These are phyloP conservation scores for Plantago ovata DNA, from an alignment of 257 asterid genomes.

Conservation along the genomic window DNA sequence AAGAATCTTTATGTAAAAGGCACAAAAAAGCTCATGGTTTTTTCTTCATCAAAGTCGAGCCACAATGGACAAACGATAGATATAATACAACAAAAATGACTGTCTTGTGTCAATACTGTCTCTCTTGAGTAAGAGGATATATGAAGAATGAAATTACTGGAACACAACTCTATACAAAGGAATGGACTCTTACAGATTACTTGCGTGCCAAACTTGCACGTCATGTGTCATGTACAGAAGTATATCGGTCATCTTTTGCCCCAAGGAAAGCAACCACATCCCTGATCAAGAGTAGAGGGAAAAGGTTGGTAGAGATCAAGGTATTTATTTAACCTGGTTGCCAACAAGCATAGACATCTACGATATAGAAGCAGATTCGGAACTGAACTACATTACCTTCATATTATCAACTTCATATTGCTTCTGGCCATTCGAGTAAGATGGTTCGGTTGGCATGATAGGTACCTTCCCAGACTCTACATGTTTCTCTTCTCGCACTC, in stretches of 20 bases:
- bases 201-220: neutral
- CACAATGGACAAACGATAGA: too few relatives aligned
- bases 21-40: neutral
- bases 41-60: neutral
- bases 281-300: constrained; percentile 22
- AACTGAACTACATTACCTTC: constrained; percentile 39
- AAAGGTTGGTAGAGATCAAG: neutral
- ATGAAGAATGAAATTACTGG: neutral
- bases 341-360: neutral
- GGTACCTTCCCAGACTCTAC: constrained; percentile 72
- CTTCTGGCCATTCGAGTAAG: constrained; percentile 49
- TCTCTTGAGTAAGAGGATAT: constrained; percentile 4
- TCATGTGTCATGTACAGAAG: constrained; percentile 1
- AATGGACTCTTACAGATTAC: neutral
- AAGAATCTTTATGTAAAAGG: neutral
- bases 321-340: neutral
- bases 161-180: constrained; percentile 10
- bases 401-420: constrained; percentile 37
- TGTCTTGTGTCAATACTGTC: neutral
- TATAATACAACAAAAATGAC: neutral
- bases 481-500: constrained; percentile 63
- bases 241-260: constrained; percentile 28
- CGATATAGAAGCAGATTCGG: constrained; percentile 1
- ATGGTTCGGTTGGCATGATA: constrained; percentile 43
- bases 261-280: constrained; percentile 59